Evolutionary conservation across 768 basidiomycete genomes (phyloP).

Genomic region (Lactifluus volemus): DNA sequence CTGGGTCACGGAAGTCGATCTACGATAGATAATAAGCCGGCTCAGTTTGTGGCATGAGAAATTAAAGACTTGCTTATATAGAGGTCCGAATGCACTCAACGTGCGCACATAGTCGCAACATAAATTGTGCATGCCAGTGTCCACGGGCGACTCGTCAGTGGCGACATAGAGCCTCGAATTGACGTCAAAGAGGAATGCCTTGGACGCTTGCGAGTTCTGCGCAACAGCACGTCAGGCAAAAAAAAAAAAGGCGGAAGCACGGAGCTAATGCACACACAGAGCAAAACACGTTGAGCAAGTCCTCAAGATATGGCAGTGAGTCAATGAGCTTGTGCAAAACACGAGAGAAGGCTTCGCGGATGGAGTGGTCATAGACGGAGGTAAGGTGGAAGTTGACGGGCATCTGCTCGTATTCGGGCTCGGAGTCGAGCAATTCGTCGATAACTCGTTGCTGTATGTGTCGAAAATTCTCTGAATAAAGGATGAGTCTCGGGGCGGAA

Average conservation of each 20-base stretch:
- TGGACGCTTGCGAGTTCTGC: slow-evolving; percentile 86
- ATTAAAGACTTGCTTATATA: slow-evolving; percentile 59
- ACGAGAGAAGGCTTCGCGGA: slow-evolving; percentile 87
- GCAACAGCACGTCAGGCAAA: background rate
- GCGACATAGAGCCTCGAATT: slow-evolving; percentile 83
- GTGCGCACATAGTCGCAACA: slow-evolving; percentile 89
- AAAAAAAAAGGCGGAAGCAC: no score
- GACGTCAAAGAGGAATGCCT: slow-evolving; percentile 89
- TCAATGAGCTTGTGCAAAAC: slow-evolving; percentile 83
- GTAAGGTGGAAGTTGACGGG: slow-evolving; percentile 86
- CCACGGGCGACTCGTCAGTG: slow-evolving; percentile 87
- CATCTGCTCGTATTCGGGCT: slow-evolving; percentile 67
- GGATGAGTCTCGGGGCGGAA: background rate
- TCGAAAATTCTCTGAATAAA: slow-evolving; percentile 68
- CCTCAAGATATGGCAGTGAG: slow-evolving; percentile 79
- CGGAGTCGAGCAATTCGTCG: slow-evolving; percentile 72
- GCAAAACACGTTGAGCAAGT: slow-evolving; percentile 78
- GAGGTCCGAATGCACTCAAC: slow-evolving; percentile 73
- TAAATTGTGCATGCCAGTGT: slow-evolving; percentile 77
- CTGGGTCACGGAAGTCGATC: slow-evolving; percentile 18
- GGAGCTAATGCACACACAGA: slow-evolving; percentile 37
- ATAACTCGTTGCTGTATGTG: slow-evolving; percentile 83
- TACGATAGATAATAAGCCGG: slow-evolving; percentile 1
- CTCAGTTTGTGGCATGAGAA: background rate
- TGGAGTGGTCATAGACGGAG: slow-evolving; percentile 85